These are phyloP conservation scores for Ploettnerulaceae sp. DNA, from an alignment of 2,329 filamentous ascomycete species.

Conservation along the genomic window DNA sequence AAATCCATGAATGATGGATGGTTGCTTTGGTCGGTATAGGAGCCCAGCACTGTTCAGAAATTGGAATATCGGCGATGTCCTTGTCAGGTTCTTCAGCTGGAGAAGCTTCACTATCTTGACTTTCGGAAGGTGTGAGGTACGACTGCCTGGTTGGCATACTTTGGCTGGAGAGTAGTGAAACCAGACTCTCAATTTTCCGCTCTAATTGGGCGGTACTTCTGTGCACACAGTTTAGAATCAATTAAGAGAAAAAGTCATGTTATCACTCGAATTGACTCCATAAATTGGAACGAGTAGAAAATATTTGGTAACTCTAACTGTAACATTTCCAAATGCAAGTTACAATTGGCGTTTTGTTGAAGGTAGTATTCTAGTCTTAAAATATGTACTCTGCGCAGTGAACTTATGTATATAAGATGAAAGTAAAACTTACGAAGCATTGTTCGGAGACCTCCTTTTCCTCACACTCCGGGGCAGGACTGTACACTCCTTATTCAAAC, in stretches of 20 bases:
- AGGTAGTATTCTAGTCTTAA: too few relatives aligned
- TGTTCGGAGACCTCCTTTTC: slow-evolving; percentile 23
- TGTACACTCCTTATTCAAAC: slow-evolving; percentile 23
- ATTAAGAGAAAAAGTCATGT: too few relatives aligned
- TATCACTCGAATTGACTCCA: neutral
- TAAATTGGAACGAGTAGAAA: neutral
- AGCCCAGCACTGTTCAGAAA: neutral
- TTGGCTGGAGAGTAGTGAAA: slow-evolving; percentile 21
- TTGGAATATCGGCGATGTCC: neutral
- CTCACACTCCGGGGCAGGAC: slow-evolving; percentile 14
- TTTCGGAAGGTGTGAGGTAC: slow-evolving; percentile 9
- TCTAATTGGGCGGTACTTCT: slow-evolving; percentile 22
- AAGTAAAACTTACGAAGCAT: slow-evolving; percentile 14
- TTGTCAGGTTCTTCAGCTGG: neutral
- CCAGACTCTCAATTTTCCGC: slow-evolving; percentile 26
- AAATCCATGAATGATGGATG: neutral
- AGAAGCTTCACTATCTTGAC: slow-evolving; percentile 6
- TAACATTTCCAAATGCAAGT: too few relatives aligned
- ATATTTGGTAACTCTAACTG: too few relatives aligned
- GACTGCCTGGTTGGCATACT: slow-evolving; percentile 8
- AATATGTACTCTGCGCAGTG: too few relatives aligned
- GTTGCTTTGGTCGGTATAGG: neutral
- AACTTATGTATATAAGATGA: too few relatives aligned
- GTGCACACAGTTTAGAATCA: neutral
- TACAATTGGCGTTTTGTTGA: too few relatives aligned